These are phyloP conservation scores for Coriaria nepalensis DNA, from an alignment of 306 rosid species.

Conservation along the genomic window DNA sequence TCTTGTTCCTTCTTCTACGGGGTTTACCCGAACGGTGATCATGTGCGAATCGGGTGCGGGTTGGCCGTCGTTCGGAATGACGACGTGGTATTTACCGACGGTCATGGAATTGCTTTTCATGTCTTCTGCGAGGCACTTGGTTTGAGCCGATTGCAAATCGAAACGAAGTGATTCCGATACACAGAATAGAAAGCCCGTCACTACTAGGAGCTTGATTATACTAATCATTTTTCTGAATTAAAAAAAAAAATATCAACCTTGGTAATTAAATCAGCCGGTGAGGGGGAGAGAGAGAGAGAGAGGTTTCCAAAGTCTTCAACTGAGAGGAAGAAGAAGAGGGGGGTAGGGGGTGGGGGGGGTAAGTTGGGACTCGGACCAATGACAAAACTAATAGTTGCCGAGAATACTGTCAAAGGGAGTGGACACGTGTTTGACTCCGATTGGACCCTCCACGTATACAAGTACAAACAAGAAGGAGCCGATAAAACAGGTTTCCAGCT, in stretches of 20 bases:
- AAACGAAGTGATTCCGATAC: constrained; percentile 60
- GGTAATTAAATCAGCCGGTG: neutral
- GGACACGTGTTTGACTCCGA: constrained; percentile 20
- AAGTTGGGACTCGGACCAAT: no score
- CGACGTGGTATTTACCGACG: constrained; percentile 60
- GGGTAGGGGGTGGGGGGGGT: no score
- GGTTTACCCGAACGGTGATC: constrained; percentile 62
- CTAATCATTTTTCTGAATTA: constrained; percentile 13
- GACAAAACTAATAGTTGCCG: no score
- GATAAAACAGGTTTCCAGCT: no score
- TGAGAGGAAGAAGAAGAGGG: neutral
- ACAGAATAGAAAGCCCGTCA: constrained; percentile 28
- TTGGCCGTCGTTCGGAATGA: constrained; percentile 51
- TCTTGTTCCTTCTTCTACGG: neutral
- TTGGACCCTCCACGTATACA: constrained; percentile 37
- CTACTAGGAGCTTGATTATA: constrained; percentile 11
- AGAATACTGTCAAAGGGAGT: constrained; percentile 1
- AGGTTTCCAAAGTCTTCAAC: neutral
- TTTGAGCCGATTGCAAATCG: constrained; percentile 70
- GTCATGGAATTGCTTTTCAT: constrained; percentile 77
- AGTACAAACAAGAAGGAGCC: no score
- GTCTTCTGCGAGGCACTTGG: constrained; percentile 91
- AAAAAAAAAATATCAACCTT: neutral
- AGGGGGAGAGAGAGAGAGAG: neutral
- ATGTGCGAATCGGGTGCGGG: constrained; percentile 65